These are phyloP conservation scores for Solanum arcanum DNA, from an alignment of 257 asterid species.

Conservation along the genomic window DNA sequence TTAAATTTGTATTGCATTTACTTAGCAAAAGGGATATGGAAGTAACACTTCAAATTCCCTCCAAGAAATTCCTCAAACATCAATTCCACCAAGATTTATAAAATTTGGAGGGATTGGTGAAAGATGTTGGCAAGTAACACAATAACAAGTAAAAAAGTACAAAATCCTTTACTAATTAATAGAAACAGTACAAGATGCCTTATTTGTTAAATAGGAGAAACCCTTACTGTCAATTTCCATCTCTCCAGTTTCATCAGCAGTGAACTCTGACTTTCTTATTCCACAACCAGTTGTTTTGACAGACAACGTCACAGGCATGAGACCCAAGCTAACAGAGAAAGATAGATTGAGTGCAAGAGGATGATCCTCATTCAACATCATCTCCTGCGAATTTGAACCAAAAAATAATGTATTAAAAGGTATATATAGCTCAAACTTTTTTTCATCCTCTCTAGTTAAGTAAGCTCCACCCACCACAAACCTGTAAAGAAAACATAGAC, in stretches of 20 bases:
- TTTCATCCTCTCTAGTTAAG: not conserved
- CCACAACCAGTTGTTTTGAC: constrained; percentile 87
- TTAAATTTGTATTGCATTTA: not conserved
- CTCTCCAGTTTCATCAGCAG: constrained; percentile 55
- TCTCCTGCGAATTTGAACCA: constrained; percentile 46
- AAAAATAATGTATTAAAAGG: not conserved
- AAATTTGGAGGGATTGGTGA: not conserved
- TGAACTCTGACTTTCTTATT: constrained; percentile 59
- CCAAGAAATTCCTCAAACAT: not conserved
- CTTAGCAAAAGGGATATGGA: not conserved
- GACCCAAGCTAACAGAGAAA: constrained; percentile 87
- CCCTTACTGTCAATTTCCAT: constrained; percentile 57
- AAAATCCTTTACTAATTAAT: not conserved
- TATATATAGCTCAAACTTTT: not conserved
- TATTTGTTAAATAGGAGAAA: not conserved
- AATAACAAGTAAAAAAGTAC: not conserved
- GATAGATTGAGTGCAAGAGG: constrained; percentile 76
- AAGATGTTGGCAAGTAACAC: not conserved
- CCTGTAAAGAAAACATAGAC: constrained; percentile 52
- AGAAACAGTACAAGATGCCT: not conserved
- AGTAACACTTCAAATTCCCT: not conserved
- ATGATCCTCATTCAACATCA: constrained; percentile 72
- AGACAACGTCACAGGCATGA: constrained; percentile 67
- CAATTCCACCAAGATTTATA: not conserved
- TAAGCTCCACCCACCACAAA: constrained; percentile 5